Evolutionary conservation across 345 rosid species (phyloP).

Genomic region (Eucalyptus tenuipes): DNA sequence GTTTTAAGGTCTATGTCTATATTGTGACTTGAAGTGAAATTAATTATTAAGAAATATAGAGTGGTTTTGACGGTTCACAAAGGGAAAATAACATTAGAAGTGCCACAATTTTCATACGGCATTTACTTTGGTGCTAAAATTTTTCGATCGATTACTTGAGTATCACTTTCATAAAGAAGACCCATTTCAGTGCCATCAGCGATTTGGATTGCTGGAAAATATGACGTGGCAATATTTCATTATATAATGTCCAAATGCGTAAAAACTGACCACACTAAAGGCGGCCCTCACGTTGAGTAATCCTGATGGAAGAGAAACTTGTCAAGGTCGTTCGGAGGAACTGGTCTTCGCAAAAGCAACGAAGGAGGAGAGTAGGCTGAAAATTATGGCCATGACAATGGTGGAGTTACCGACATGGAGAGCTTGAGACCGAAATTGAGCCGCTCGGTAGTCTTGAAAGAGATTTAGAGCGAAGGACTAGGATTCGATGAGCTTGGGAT

Average conservation of each 20-base stretch:
- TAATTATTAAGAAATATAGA: neutral
- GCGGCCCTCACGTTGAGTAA: constrained; percentile 75
- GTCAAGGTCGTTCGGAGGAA: constrained; percentile 33
- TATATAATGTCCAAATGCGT: neutral
- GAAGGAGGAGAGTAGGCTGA: neutral
- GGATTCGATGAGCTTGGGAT: constrained; percentile 13
- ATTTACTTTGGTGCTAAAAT: fast-evolving
- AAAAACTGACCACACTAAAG: constrained; percentile 8
- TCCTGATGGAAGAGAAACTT: constrained; percentile 56
- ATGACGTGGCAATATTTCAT: neutral
- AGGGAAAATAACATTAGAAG: neutral
- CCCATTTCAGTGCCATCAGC: fast-evolving
- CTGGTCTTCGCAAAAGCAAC: constrained; percentile 4
- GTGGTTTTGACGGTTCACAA: neutral
- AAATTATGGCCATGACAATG: neutral
- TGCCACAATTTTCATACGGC: fast-evolving
- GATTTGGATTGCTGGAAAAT: neutral
- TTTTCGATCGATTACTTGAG: neutral
- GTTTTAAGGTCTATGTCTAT: neutral
- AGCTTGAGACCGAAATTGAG: constrained; percentile 24
- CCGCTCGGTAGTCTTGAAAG: constrained; percentile 29
- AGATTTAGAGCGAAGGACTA: constrained; percentile 36
- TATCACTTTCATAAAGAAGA: neutral
- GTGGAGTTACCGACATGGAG: neutral
- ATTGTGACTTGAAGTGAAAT: neutral